These are phyloP conservation scores for Erodium chrysanthum DNA, from an alignment of 441 rosid genomes.

Conservation along the genomic window DNA sequence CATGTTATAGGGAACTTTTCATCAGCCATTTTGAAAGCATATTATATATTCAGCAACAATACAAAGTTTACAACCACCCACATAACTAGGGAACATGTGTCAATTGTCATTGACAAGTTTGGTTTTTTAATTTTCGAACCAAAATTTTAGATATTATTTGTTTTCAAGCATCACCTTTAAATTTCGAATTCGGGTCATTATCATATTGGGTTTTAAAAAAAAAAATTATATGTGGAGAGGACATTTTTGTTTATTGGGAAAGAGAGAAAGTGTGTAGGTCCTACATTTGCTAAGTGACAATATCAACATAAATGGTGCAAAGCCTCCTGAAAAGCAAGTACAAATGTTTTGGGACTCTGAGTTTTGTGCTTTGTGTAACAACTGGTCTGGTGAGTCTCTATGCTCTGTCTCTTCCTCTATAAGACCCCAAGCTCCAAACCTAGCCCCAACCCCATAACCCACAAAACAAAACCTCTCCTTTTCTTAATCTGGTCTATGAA, in stretches of 20 bases:
- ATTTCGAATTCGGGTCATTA: too few relatives aligned
- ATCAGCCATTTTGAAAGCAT: background rate
- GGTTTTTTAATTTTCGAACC: too few relatives aligned
- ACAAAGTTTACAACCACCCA: background rate
- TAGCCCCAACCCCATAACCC: background rate
- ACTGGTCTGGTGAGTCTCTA: background rate
- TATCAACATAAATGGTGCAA: too few relatives aligned
- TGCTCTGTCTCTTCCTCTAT: background rate
- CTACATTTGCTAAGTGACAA: background rate
- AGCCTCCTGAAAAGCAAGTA: background rate
- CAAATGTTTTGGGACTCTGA: conserved; percentile 3
- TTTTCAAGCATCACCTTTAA: too few relatives aligned
- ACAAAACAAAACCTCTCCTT: background rate
- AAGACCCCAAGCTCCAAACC: background rate
- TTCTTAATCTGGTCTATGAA: background rate
- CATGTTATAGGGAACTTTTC: background rate
- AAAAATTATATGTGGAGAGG: too few relatives aligned
- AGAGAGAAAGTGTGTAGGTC: background rate
- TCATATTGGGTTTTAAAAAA: too few relatives aligned
- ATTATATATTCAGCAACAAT: background rate
- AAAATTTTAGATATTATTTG: too few relatives aligned
- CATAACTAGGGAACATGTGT: background rate
- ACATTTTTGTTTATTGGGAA: too few relatives aligned
- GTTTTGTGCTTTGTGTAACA: background rate
- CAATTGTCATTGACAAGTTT: background rate